Conservation (phyloP, 179 eudicot species). For the Beta macrorhiza region DNA sequence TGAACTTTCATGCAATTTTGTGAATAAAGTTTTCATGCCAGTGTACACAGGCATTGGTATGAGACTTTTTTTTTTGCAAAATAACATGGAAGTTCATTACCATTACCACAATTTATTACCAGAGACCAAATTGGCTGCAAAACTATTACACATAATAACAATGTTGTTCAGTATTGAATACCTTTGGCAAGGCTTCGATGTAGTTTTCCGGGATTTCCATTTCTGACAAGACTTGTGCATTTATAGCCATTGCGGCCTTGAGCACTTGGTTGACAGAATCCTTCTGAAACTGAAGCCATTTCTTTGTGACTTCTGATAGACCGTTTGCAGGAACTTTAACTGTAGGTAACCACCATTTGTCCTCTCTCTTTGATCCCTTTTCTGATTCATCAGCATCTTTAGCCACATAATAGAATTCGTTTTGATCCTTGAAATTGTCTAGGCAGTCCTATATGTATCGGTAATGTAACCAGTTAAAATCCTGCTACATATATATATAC, state of each 20-base stretch:
- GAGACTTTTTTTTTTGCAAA: too few relatives aligned
- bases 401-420: conserved; percentile 62
- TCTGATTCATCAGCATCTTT: conserved; percentile 51
- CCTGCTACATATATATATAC: neutral
- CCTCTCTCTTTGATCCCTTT: conserved; percentile 39
- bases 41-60: too few relatives aligned
- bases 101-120: too few relatives aligned
- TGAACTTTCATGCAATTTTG: too few relatives aligned
- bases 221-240: conserved; percentile 68
- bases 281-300: conserved; percentile 72
- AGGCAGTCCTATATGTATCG: conserved; percentile 57
- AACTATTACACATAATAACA: neutral
- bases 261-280: conserved; percentile 72
- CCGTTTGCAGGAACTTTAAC: conserved; percentile 71
- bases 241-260: conserved; percentile 87
- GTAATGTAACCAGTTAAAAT: neutral
- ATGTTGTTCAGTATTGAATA: conserved; percentile 18
- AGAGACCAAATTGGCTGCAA: neutral
- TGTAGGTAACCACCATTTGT: conserved; percentile 89
- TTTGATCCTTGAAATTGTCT: conserved; percentile 74
- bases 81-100: too few relatives aligned
- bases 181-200: conserved; percentile 81
- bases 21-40: too few relatives aligned
- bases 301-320: conserved; percentile 55
- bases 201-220: conserved; percentile 79